Conservation (phyloP, 2,329 filamentous ascomycete genomes). For the Xylaria sp. region DNA sequence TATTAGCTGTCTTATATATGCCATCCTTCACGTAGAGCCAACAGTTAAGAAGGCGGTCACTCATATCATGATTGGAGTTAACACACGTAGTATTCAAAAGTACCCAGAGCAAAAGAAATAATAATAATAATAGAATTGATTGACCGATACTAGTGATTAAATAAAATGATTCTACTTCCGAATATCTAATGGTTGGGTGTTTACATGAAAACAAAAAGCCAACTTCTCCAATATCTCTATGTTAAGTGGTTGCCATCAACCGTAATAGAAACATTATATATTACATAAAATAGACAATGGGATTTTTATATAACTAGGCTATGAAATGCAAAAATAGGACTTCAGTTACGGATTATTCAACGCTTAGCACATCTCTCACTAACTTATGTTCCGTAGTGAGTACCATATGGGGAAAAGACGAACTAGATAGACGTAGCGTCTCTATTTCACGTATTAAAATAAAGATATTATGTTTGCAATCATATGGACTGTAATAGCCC, state of each 20-base stretch:
- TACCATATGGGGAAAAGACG: background rate
- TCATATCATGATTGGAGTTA: background rate
- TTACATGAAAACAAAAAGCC: background rate
- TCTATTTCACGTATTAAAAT: no score
- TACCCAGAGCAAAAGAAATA: background rate
- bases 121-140: background rate
- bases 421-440: background rate
- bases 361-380: no score
- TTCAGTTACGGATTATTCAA: background rate
- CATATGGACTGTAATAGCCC: background rate
- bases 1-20: background rate
- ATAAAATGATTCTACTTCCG: background rate
- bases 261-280: background rate
- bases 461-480: background rate
- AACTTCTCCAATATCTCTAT: background rate
- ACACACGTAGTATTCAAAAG: background rate
- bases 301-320: background rate
- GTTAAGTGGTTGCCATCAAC: background rate
- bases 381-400: background rate
- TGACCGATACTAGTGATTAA: background rate
- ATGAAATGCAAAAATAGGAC: background rate
- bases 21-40: background rate
- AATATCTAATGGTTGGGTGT: background rate
- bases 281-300: no score
- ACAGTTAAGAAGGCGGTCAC: background rate